Conservation (phyloP, 192 early-diverging fungal genomes). For the Gaertneriomyces semiglobifer region DNA sequence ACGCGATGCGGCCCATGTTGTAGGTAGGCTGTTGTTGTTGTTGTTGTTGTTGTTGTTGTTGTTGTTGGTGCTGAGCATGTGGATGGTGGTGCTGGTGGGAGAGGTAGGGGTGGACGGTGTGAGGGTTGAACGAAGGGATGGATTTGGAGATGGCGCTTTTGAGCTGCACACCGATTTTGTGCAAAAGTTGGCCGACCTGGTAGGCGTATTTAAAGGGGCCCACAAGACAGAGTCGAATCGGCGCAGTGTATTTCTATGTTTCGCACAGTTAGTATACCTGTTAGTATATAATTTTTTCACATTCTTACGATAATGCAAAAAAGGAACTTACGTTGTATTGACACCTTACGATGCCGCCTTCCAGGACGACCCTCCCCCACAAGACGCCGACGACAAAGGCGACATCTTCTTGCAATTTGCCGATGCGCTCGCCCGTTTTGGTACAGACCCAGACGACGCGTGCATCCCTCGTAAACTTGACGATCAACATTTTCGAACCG, state of each 20-base stretch:
- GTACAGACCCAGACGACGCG: background rate
- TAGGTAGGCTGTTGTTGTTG: conserved; percentile 5
- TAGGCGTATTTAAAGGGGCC: conserved; percentile 17
- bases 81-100: background rate
- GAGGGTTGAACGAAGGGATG: conserved; percentile 35
- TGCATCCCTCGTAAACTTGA: background rate
- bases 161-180: conserved; percentile 21
- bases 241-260: conserved; percentile 21
- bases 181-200: conserved; percentile 17
- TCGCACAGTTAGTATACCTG: background rate
- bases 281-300: conserved; percentile 6
- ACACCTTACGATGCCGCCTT: conserved; percentile 20
- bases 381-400: conserved; percentile 14
- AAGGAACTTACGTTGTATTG: conserved; percentile 31
- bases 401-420: conserved; percentile 26
- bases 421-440: conserved; percentile 5
- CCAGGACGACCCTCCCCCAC: conserved; percentile 9
- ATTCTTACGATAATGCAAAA: too few relatives aligned
- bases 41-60: conserved; percentile 5
- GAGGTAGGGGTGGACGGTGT: background rate
- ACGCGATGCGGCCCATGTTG: too few relatives aligned
- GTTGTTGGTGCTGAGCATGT: background rate
- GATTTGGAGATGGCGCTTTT: conserved; percentile 4
- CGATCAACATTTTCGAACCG: conserved; percentile 2
- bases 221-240: conserved; percentile 22